Base-by-base conservation (phyloP, 169 alveolate species). In the Fabrea salina region DNA sequence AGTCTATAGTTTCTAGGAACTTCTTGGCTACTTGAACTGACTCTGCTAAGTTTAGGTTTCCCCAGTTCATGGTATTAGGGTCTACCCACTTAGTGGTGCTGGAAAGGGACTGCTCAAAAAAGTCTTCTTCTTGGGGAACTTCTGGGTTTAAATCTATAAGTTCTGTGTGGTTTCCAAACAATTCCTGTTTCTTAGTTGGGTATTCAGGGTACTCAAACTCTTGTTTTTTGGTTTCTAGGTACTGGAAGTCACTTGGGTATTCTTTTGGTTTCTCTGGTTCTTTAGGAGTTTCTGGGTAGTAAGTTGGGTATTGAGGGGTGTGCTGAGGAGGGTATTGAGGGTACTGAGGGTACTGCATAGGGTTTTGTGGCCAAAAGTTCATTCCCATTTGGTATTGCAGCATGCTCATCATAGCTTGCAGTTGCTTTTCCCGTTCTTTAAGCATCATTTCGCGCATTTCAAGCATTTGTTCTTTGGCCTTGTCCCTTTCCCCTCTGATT, bases 361-460 rank as follows among this genome's bases (percentile, higher is more conserved):
- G 16, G 53, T 44, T 44, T 13, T 11, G 16, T 11, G 53, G 53
- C 53, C 8, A 11, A 8, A 11, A 16, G 53, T 13, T 44, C 19
- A 44, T 44, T 56, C 40, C 37, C 32, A 30, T 27, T 51, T 61
- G 74, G n/a, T 11, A 16, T 61, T 61, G 32, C 50, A 61, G 53
- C 74, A 61, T 33, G 39, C 11, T 16, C 43, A 61, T 16, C 43
- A 61, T 27, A 1, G n/a, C 19, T 37, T 61, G 54, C 39, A 61
- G 32, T 1, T 61, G 16, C 50, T 30, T 61, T 37, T 61, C 74
- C 25, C 32, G 32, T 61, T 61, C 74, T 33, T 37, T 27, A 7
- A 61, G 50, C 74, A 61, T 61, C 74, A 61, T 61, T 61, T 61
- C 74, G 32, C 74, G 32, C 74, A 61, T 61, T 61, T 61, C 74